A percentile compares a stretch with the other conserved stretches of the same genome.
phyloP scores from a whole-genome alignment of 139 green algal genomes.

The Haematococcus sp. region DNA sequence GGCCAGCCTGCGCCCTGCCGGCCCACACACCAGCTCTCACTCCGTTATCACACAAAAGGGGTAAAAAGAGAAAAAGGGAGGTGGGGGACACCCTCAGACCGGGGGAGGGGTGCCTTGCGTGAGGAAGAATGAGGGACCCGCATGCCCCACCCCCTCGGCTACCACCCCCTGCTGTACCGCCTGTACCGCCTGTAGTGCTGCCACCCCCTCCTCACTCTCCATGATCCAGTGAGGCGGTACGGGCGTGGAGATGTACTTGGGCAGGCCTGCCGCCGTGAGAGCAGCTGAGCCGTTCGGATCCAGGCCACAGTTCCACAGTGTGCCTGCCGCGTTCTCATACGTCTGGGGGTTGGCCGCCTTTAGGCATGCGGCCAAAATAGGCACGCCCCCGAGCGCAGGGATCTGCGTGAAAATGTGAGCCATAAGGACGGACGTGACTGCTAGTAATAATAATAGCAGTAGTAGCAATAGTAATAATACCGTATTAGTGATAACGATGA shows the following conservation, averaged over 20 bases:
- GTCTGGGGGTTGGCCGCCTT: conserved; percentile 32
- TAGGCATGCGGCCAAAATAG: conserved; percentile 28
- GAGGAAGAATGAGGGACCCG: not conserved
- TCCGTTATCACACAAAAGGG: too few relatives aligned
- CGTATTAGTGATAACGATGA: too few relatives aligned
- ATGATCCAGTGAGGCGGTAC: not conserved
- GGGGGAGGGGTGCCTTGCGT: conserved; percentile 9
- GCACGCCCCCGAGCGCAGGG: conserved; percentile 18
- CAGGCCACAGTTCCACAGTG: conserved; percentile 46
- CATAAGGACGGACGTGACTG: too few relatives aligned
- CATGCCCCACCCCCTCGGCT: too few relatives aligned
- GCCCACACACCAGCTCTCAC: too few relatives aligned
- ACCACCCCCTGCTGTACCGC: too few relatives aligned
- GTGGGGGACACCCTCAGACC: too few relatives aligned
- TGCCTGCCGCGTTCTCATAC: conserved; percentile 48
- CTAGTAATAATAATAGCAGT: too few relatives aligned
- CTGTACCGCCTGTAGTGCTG: too few relatives aligned
- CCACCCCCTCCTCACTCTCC: not conserved
- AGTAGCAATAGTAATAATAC: too few relatives aligned
- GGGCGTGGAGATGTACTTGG: not conserved
- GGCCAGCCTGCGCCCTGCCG: too few relatives aligned
- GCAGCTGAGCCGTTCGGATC: conserved; percentile 26
- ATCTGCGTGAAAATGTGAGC: not conserved
- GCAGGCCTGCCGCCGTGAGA: not conserved
- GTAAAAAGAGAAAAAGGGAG: too few relatives aligned